A percentile compares a stretch with the other conserved stretches of the same genome.
phyloP scores from a whole-genome alignment of 768 basidiomycete species.

The Russula emetica region DNA sequence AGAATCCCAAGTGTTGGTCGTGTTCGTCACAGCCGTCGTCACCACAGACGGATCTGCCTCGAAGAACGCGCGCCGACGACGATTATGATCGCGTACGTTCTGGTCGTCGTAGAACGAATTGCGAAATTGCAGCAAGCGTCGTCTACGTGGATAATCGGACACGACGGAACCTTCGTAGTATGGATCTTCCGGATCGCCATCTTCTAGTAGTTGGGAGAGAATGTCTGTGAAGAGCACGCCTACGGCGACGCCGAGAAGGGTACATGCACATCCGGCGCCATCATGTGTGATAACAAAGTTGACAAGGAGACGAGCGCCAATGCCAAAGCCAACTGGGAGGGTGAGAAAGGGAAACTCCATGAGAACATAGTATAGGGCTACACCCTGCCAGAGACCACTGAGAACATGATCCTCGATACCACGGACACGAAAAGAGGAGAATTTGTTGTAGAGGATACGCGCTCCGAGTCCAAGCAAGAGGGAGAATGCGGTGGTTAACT shows the following conservation, averaged over 20 bases:
- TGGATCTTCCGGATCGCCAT: constrained; percentile 37
- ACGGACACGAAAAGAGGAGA: constrained; percentile 42
- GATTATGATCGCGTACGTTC: constrained; percentile 20
- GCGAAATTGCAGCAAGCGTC: constrained; percentile 27
- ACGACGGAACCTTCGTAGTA: constrained; percentile 25
- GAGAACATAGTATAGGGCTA: constrained; percentile 64
- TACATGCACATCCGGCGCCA: constrained; percentile 50
- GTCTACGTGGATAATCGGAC: constrained; percentile 23
- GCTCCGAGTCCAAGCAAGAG: constrained; percentile 72
- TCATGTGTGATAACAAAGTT: constrained; percentile 59
- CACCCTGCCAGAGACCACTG: constrained; percentile 70
- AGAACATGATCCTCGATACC: constrained; percentile 59
- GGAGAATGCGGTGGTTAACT: constrained; percentile 55
- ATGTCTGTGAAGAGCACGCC: constrained; percentile 71
- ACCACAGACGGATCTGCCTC: constrained; percentile 31
- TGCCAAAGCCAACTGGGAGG: constrained; percentile 52
- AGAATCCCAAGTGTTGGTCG: constrained; percentile 63
- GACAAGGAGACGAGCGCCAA: constrained; percentile 57
- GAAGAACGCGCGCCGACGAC: constrained; percentile 30
- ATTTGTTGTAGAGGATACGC: constrained; percentile 61
- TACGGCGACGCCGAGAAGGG: constrained; percentile 60
- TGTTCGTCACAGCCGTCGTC: constrained; percentile 34
- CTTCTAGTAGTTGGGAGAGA: constrained; percentile 60
- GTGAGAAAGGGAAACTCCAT: constrained; percentile 51
- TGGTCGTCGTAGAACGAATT: constrained; percentile 2